Base-by-base conservation (phyloP, 768 basidiomycete genomes). In the Mycena capillaripes region DNA sequence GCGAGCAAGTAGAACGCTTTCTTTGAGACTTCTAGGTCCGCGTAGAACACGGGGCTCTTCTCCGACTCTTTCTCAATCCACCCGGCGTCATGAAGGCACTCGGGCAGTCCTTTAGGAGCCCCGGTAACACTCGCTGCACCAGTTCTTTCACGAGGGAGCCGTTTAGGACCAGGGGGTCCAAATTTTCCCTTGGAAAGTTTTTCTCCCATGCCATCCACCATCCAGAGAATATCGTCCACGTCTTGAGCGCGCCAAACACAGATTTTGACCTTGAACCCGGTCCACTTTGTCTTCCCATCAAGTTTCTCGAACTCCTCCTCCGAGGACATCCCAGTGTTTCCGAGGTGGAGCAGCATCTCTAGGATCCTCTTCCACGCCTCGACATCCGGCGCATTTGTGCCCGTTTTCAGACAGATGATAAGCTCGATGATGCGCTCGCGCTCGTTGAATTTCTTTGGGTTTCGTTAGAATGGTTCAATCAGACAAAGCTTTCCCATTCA, bases 311-410 rank as follows among this genome's bases (percentile, higher is more conserved):
- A 27, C n/a, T 44, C 59, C 23, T 61, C 59, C 44, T 44, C 40
- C 16, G 59, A 61, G 14, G 59, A 61, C 59, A 61, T 61, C 19
- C 59, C 59, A 4, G 1, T 29, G n/a, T 61, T 61, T 17, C 59
- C 59, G 12, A 61, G 44, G 23, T 61, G 38, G 9, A 25, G 17
- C 16, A 61, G 16, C 59, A 61, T 61, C 59, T 61, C 9, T 6
- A 61, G 44, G 27, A 61, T 17, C n/a, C 59, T 42, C 42, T 61
- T 44, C 59, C 59, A 61, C 42, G 59, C 27, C 30, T 21, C 59
- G 44, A 61, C 36, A 23, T 61, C 42, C 7, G 40, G 25, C 12
- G 40, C 59, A 3, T 21, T 46, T 17, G 16, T 29, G 12, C 9
- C 16, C 17, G 25, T 11, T 32, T 46, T 46, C 36, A 44, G 14